A percentile compares a stretch with the other conserved stretches of the same genome.
These are phyloP conservation scores for Funneliformis mosseae DNA, from an alignment of 192 early-diverging fungal genomes.

Conservation along the genomic window DNA sequence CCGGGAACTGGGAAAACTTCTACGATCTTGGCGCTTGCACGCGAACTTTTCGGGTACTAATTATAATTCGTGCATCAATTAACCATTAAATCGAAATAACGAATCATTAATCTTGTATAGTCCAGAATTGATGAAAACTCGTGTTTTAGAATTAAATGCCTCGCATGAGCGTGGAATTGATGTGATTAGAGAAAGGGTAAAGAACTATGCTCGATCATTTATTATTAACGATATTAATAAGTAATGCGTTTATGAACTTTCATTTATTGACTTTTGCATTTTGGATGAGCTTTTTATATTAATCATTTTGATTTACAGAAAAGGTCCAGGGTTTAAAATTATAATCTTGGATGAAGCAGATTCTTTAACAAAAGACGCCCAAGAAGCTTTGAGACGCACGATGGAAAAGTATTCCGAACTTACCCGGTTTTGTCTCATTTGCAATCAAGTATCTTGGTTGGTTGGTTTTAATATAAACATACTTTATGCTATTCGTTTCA, in stretches of 20 bases:
- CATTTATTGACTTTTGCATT: background rate
- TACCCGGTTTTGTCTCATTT: slow-evolving; percentile 94
- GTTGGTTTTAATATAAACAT: background rate
- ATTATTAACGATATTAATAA: slow-evolving; percentile 39
- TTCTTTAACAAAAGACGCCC: slow-evolving; percentile 94
- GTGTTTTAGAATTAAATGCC: slow-evolving; percentile 94
- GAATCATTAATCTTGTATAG: slow-evolving; percentile 51
- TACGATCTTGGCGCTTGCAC: slow-evolving; percentile 86
- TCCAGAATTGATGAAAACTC: slow-evolving; percentile 70
- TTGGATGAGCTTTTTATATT: background rate
- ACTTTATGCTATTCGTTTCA: background rate
- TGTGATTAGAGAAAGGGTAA: slow-evolving; percentile 90
- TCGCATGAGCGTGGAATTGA: slow-evolving; percentile 98
- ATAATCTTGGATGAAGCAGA: slow-evolving; percentile 98
- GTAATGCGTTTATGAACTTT: background rate
- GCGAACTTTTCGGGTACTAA: slow-evolving; percentile 81
- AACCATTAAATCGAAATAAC: background rate
- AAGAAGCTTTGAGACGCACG: slow-evolving; percentile 86
- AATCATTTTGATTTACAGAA: slow-evolving; percentile 30
- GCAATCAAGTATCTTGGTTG: slow-evolving; percentile 81
- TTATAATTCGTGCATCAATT: background rate
- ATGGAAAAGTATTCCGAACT: slow-evolving; percentile 94
- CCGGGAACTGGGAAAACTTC: slow-evolving; percentile 98
- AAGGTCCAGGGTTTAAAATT: slow-evolving; percentile 90
- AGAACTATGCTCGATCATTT: slow-evolving; percentile 84